Conservation (phyloP, 495 filamentous ascomycete species). For the Lophium mytilinum region DNA sequence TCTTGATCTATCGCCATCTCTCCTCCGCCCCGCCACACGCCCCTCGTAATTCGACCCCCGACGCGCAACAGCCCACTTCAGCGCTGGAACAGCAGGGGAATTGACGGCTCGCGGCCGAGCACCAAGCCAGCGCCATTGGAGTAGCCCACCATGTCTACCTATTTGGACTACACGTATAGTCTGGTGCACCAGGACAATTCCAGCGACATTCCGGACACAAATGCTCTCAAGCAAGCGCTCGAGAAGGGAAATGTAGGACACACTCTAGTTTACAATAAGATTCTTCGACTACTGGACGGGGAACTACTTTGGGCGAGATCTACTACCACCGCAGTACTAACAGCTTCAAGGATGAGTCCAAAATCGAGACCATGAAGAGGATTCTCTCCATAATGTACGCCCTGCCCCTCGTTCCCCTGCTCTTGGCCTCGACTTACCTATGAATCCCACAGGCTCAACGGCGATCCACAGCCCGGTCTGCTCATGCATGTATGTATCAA, state of each 20-base stretch:
- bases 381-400: conserved; percentile 47
- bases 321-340: too few species aligned
- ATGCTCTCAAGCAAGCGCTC: conserved; percentile 86
- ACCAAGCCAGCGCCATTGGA: conserved; percentile 6
- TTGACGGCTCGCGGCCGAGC: conserved; percentile 27
- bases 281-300: too few species aligned
- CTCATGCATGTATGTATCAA: conserved; percentile 64
- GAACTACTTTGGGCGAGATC: too few species aligned
- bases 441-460: conserved; percentile 69
- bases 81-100: conserved; percentile 12
- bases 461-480: conserved; percentile 87
- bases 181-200: conserved; percentile 93
- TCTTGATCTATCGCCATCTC: background rate
- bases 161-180: conserved; percentile 72
- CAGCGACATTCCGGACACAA: conserved; percentile 79
- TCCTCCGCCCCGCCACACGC: background rate
- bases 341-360: conserved; percentile 64
- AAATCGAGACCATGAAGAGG: conserved; percentile 97
- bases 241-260: conserved; percentile 66
- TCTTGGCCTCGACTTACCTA: conserved; percentile 44
- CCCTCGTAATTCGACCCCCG: background rate
- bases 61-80: conserved; percentile 19
- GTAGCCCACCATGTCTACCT: conserved; percentile 69
- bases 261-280: too few species aligned
- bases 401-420: too few species aligned